Conservation (phyloP, 2,329 filamentous ascomycete species). For the Lecanicillium sp. region DNA sequence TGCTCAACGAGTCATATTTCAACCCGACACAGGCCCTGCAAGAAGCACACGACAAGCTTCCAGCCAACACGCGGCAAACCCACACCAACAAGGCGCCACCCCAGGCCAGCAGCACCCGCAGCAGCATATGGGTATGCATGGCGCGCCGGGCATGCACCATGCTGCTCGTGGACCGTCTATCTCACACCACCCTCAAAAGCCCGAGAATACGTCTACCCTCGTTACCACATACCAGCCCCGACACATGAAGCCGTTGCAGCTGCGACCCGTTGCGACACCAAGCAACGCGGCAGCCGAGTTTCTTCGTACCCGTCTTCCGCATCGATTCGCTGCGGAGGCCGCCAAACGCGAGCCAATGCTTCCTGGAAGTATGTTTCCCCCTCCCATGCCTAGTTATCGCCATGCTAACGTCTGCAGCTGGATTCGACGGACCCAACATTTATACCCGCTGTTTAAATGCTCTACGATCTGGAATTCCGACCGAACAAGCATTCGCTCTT, state of each 20-base stretch:
- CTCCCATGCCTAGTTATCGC: background rate
- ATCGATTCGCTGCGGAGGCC: conserved; percentile 20
- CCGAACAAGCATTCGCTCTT: conserved; percentile 86
- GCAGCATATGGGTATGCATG: conserved; percentile 25
- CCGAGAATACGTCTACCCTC: conserved; percentile 50
- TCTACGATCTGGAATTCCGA: conserved; percentile 67
- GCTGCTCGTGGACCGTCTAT: conserved; percentile 34
- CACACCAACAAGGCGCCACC: conserved; percentile 17
- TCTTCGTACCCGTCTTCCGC: conserved; percentile 33
- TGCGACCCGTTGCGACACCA: conserved; percentile 69
- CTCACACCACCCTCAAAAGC: conserved; percentile 44
- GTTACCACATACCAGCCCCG: conserved; percentile 65
- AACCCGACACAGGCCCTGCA: conserved; percentile 64
- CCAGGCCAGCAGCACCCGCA: conserved; percentile 18
- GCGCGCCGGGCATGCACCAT: conserved; percentile 22
- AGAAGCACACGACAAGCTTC: conserved; percentile 55
- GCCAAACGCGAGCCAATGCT: conserved; percentile 38
- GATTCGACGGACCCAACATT: conserved; percentile 76
- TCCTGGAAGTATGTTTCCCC: conserved; percentile 51
- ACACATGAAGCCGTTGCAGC: conserved; percentile 52
- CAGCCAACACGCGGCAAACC: conserved; percentile 30
- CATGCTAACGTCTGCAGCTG: conserved; percentile 26
- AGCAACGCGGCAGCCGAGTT: conserved; percentile 66
- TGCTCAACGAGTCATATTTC: conserved; percentile 75
- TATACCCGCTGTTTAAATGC: conserved; percentile 83